These are phyloP conservation scores for Striga asiatica DNA, from an alignment of 257 asterid genomes.

Conservation along the genomic window DNA sequence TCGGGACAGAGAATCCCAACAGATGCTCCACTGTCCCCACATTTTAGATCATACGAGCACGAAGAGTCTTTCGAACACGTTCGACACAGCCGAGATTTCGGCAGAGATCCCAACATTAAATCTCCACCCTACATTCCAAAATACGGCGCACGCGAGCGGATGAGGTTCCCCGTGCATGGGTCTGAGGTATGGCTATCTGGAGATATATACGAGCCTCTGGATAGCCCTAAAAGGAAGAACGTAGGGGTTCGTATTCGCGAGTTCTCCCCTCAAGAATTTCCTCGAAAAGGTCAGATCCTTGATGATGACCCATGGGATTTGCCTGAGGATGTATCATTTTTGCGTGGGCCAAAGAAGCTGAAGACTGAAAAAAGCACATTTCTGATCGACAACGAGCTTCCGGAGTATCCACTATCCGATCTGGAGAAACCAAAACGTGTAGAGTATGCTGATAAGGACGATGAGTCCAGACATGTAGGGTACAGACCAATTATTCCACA, in stretches of 20 bases:
- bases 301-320: constrained; percentile 88
- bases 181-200: neutral
- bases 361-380: constrained; percentile 26
- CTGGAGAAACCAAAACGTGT: constrained; percentile 38
- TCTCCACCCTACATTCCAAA: constrained; percentile 46
- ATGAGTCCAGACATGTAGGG: constrained; percentile 43
- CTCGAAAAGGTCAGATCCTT: constrained; percentile 34
- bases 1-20: constrained; percentile 49
- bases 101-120: constrained; percentile 30
- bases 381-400: constrained; percentile 54
- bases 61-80: constrained; percentile 35
- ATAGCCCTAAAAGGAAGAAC: constrained; percentile 46
- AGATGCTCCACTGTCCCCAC: constrained; percentile 51
- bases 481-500: constrained; percentile 36
- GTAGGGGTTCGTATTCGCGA: constrained; percentile 35
- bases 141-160: neutral
- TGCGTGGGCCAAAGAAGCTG: constrained; percentile 57
- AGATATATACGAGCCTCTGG: constrained; percentile 32
- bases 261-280: constrained; percentile 40
- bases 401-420: constrained; percentile 70
- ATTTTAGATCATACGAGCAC: constrained; percentile 30
- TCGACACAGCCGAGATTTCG: constrained; percentile 31
- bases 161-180: neutral
- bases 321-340: constrained; percentile 67
- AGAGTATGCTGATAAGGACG: constrained; percentile 36